Evolutionary conservation across 108 stramenopile genomes (phyloP), one percentile per base, ranked within the genome.

Genomic region (Hondaea fermentalgiana): DNA sequence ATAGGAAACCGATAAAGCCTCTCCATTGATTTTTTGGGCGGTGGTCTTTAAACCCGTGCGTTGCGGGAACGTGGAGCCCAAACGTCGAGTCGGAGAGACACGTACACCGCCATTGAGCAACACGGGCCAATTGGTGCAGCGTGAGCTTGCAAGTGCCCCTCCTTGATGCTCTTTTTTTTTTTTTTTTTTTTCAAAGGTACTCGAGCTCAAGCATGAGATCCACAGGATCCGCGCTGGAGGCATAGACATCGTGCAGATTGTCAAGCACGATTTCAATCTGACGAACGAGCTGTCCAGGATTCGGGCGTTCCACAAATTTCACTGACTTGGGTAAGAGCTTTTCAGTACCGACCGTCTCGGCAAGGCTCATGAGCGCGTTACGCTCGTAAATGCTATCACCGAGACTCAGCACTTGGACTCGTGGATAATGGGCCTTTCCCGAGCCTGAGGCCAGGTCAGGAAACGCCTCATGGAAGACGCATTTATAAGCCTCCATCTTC

Each of bases 321-420:
- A 89, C 83, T 5, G 44, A 47, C 23, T 89, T 89, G 71, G 89
- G 57, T 0, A 58, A 3, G 5, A 17, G n/a, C 42, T 89, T 28
- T 8, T 4, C 64, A 8, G 64, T 10, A 3, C 64, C 64, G 25
- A 69, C 17, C 10, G 25, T 28, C 35, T 28, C 25, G 45, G 44
- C 42, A 8, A 89, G 44, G 5, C 28, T 28, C 58, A 35, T 43
- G 8, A 89, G 19, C 14, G 76, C 89, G 4, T 35, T 8, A 19
- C 89, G 89, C 88, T 89, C 89, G 57, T 89, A 88, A 25, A 76
- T 21, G n/a, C 23, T 28, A 44, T 89, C 89, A 12, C 89, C 89
- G 5, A 89, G 57, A 42, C 59, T 60, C 10, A 89, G 42, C 21
- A 89, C 76, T 5, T 88, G 55, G 76, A 83, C 44, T 44, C 16